Conservation (phyloP, 1,139 yeast species). For the Tardiomyces depauwii region DNA sequence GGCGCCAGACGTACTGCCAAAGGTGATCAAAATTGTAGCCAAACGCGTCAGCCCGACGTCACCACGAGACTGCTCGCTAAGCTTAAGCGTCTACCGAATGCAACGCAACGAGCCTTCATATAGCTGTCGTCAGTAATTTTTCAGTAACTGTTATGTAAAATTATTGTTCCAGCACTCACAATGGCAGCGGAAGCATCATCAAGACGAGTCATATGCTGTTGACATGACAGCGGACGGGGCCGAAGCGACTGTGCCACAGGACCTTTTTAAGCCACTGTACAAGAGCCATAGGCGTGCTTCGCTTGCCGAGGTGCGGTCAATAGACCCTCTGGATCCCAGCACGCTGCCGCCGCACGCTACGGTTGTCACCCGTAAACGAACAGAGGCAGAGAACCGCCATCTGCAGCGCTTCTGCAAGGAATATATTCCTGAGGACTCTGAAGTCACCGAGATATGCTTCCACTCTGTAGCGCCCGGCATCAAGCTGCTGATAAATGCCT, state of each 20-base stretch:
- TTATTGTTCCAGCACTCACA: too few species aligned
- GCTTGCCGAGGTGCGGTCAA: constrained; percentile 9
- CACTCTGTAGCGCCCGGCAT: constrained; percentile 28
- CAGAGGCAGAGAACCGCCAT: not conserved
- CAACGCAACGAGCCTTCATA: too few species aligned
- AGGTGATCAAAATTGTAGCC: too few species aligned
- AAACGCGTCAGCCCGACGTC: too few species aligned
- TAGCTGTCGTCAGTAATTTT: too few species aligned
- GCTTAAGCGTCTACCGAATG: too few species aligned
- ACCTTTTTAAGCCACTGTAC: constrained; percentile 26
- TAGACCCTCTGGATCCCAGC: constrained; percentile 1
- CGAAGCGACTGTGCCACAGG: constrained; percentile 3
- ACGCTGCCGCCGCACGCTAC: not conserved
- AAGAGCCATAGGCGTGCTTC: constrained; percentile 19
- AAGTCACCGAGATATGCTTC: constrained; percentile 5
- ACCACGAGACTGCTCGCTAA: too few species aligned
- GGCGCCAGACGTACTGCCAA: too few species aligned
- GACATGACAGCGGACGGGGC: too few species aligned
- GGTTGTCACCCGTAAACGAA: not conserved
- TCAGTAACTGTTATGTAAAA: too few species aligned
- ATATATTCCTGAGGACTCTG: constrained; percentile 1
- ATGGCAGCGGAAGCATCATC: too few species aligned
- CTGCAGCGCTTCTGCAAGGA: constrained; percentile 1
- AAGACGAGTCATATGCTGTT: too few species aligned
- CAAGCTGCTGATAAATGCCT: constrained; percentile 15